Evolutionary conservation across 2,329 filamentous ascomycete genomes (phyloP), one percentile per base, ranked within the genome.

Genomic region (Rhynchosporium agropyri): DNA sequence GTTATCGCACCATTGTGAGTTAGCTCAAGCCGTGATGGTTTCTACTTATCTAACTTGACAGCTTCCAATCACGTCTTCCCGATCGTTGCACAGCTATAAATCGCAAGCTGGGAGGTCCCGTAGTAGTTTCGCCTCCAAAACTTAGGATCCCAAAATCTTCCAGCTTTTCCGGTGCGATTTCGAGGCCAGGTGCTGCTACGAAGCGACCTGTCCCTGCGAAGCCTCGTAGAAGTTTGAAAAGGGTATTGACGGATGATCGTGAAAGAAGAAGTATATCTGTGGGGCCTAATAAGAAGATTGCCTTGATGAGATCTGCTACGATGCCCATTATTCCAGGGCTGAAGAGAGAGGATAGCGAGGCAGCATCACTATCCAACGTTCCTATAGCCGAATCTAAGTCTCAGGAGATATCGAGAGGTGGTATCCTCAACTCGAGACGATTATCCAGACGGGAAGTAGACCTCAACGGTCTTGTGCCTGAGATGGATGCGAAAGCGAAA

Each of bases 1-100:
- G 88, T 95, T 46, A 86, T 95, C 69, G 79, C 92, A 50, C 90
- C 91, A 40, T 94, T 94, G 85, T 89, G 78, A 81, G 85, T 70
- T 42, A 13, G 31, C 43, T 26, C 58, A 38, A 29, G 43, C 43
- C 43, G n/a, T 46, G 42, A 4, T 33, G 12, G 40, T 29, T 38
- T 10, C 31, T 20, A 76, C 7, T 9, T 45, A 12, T 49, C 63
- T 84, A 68, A 84, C 58, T 63, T 55, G 42, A 9, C 40, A 89
- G 86, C 76, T 95, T 92, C 73, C 87, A 89, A 40, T 85, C 89
- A 13, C 87, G 90, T 40, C 79, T 93, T n/a, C 89, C 90, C 0
- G 84, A 89, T 42, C 79, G 88, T 13, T 91, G 89, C 70, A 83
- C 87, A 53, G 80, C 82, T 4, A 86, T 93, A 63, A 92, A 89